Conservation (phyloP, 2,329 filamentous ascomycete genomes). For the Fusarium sp. region DNA sequence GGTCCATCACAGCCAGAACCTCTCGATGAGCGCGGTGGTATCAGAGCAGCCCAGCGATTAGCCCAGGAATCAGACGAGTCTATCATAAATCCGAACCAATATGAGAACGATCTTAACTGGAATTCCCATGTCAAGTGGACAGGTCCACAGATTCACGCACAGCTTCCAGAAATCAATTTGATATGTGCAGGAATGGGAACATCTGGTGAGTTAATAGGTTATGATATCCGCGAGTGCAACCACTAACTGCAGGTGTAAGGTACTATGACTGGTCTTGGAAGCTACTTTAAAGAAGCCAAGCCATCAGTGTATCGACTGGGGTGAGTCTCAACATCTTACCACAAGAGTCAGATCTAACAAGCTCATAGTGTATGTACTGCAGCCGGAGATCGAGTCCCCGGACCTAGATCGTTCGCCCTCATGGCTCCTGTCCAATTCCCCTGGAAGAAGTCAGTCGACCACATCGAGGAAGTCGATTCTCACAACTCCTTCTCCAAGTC, state of each 20-base stretch:
- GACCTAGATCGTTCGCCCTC: constrained; percentile 64
- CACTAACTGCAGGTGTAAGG: constrained; percentile 13
- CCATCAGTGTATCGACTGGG: constrained; percentile 57
- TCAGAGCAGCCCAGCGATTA: constrained; percentile 58
- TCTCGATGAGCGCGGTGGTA: constrained; percentile 63
- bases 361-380: constrained; percentile 66
- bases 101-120: constrained; percentile 66
- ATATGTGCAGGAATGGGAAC: constrained; percentile 69
- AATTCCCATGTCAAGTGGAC: constrained; percentile 68
- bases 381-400: constrained; percentile 67
- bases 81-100: constrained; percentile 67
- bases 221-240: constrained; percentile 15
- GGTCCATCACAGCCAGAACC: constrained; percentile 69
- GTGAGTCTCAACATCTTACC: constrained; percentile 6
- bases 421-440: constrained; percentile 65
- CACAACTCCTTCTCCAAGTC: constrained; percentile 64
- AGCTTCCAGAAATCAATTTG: constrained; percentile 66
- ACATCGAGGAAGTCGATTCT: constrained; percentile 67
- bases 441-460: constrained; percentile 66
- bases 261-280: constrained; percentile 62
- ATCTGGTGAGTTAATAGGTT: constrained; percentile 54
- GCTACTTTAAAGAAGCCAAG: constrained; percentile 62
- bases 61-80: constrained; percentile 55
- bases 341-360: background rate
- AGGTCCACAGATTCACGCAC: constrained; percentile 66